Conservation (phyloP, 2,329 filamentous ascomycete species). For the Macrophomina pseudophaseolina region DNA sequence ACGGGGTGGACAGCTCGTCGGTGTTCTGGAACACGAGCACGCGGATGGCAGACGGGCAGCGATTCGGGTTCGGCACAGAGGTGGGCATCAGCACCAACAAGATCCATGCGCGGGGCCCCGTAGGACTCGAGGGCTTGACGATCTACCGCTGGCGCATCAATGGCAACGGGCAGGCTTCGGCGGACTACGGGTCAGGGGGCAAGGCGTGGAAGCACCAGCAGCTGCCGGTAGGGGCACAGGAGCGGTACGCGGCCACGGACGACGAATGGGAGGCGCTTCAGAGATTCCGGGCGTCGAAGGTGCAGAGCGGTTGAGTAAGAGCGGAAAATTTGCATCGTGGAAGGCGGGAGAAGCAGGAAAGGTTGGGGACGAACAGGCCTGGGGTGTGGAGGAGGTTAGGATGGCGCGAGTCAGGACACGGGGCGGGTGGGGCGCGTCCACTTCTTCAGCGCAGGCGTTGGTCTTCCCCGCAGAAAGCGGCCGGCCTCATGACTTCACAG, state of each 20-base stretch:
- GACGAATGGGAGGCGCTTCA: constrained; percentile 33
- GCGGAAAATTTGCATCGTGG: neutral
- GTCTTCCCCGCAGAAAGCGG: constrained; percentile 22
- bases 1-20: constrained; percentile 82
- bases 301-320: neutral
- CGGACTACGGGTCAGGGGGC: constrained; percentile 68
- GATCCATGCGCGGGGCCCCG: constrained; percentile 91
- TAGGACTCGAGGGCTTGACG: constrained; percentile 90
- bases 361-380: neutral
- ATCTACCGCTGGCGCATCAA: constrained; percentile 97
- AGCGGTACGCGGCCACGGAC: constrained; percentile 38
- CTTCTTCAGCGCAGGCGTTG: constrained; percentile 9
- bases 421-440: constrained; percentile 10
- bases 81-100: constrained; percentile 99
- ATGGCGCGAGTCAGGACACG: constrained; percentile 12
- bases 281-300: constrained; percentile 36
- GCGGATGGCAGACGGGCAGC: constrained; percentile 93
- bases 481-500: constrained; percentile 23
- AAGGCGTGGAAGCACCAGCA: constrained; percentile 63
- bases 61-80: constrained; percentile 96
- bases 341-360: constrained; percentile 20
- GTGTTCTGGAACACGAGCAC: constrained; percentile 98
- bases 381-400: neutral
- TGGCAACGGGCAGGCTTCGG: constrained; percentile 81
- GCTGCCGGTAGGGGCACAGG: constrained; percentile 44